Evolutionary conservation across 2,329 filamentous ascomycete genomes (phyloP), one percentile per base, ranked within the genome.

Genomic region (Diplodia seriata): DNA sequence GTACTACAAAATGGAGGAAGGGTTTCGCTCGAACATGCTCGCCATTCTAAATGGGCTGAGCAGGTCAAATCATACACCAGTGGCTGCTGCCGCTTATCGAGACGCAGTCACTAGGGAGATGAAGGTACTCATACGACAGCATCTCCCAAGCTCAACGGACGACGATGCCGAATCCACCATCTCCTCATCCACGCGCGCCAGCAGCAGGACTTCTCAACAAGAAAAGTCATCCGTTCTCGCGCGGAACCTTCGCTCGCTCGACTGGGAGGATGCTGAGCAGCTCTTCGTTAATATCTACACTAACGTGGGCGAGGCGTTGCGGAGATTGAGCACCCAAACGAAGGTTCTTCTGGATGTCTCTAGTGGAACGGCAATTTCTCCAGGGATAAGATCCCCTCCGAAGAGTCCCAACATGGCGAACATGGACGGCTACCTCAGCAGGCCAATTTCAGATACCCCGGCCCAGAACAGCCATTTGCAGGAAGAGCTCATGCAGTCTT

Each of bases 331-430:
- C 20, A 94, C 93, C 0, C 94, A 98, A 76, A 91, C 95, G 67
- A 99, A 99, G 78, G 89, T 98, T 11, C 81, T 99, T n/a, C 84
- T 99, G 11, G 95, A 99, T 78, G 91, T 97, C 23, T 95, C 94
- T 0, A 97, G 93, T 76, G 90, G 88, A 14, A 85, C 91, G 63
- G 84, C 86, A 20, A 77, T 82, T 38, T 80, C 79, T 15, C 81
- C 82, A 55, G 75, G 77, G 36, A 71, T 82, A 31, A 80, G 79
- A 68, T 86, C 85, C 1, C 84, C 85, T 18, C 77, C 81, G 15
- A 79, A 78, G 70, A 86, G 83, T 69, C 84, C 82, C 1, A 79
- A 78, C 53, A 69, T 76, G 3, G 79, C 78, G 51, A 69, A 76
- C 3, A 78, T 84, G 50, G 82, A 85, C 59, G 79, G 78, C 26